Conservation (phyloP, 2,329 filamentous ascomycete species). For the Sporothrix globosa region DNA sequence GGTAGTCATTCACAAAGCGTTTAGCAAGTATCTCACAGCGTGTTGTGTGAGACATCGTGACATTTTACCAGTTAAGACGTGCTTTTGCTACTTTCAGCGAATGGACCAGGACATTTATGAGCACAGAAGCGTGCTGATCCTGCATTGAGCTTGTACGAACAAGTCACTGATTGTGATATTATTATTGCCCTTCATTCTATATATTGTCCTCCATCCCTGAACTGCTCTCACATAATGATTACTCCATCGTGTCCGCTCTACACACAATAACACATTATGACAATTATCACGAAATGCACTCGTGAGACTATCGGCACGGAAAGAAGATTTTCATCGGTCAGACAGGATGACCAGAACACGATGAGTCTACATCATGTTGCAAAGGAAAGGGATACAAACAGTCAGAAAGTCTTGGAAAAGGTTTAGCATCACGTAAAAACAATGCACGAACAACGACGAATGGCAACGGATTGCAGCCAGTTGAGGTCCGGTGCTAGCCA, state of each 20-base stretch:
- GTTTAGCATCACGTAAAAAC: constrained; percentile 28
- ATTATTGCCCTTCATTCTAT: background rate
- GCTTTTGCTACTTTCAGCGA: background rate
- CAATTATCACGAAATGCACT: background rate
- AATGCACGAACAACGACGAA: background rate
- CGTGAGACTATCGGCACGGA: background rate
- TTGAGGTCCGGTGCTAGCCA: background rate
- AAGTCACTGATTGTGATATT: background rate
- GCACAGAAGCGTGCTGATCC: background rate
- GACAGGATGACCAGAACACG: background rate
- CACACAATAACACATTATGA: too few relatives aligned
- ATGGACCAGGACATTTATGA: background rate
- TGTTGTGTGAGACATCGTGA: background rate
- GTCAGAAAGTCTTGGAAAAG: constrained; percentile 25
- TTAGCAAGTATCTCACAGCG: background rate
- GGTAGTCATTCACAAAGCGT: background rate
- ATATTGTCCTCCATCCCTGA: background rate
- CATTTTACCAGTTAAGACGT: constrained; percentile 18
- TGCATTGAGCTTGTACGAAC: background rate
- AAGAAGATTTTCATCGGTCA: background rate
- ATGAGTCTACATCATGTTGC: background rate
- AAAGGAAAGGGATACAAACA: constrained; percentile 12
- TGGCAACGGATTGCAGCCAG: background rate
- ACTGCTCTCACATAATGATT: constrained; percentile 32
- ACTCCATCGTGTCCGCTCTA: constrained; percentile 30